A percentile compares a stretch with the other conserved stretches of the same genome.
phyloP scores from a whole-genome alignment of 202 grass and related monocot genomes.

The Zoysia matrella region DNA sequence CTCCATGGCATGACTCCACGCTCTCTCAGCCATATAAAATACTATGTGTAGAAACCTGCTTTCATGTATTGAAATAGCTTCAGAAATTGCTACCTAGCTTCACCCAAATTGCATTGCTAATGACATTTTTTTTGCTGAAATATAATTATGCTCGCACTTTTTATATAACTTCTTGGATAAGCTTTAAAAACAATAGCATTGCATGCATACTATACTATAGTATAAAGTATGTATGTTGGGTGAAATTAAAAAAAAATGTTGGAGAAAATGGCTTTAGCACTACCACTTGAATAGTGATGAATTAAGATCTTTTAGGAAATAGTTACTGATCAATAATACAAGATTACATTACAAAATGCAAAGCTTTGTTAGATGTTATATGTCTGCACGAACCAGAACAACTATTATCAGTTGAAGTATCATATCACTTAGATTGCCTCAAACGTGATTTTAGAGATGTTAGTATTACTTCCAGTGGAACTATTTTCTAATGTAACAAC shows the following conservation, averaged over 20 bases:
- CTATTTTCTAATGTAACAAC: not conserved
- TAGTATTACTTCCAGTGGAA: not conserved
- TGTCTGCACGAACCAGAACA: not conserved
- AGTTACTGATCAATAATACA: not conserved
- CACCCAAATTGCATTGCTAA: not conserved
- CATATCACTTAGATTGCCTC: not conserved
- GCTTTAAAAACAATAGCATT: not conserved
- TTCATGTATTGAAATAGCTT: constrained; percentile 37
- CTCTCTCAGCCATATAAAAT: constrained; percentile 95
- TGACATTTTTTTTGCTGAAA: not conserved
- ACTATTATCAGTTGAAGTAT: not conserved
- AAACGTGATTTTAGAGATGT: no score
- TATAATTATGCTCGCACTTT: not conserved
- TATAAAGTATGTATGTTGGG: constrained; percentile 11
- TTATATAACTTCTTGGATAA: not conserved
- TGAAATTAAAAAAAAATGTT: constrained; percentile 9
- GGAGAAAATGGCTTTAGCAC: not conserved
- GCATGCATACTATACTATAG: constrained; percentile 5
- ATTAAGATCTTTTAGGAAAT: not conserved
- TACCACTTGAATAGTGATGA: constrained; percentile 4
- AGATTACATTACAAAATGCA: not conserved
- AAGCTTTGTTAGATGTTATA: constrained; percentile 6
- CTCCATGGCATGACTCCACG: constrained; percentile 99
- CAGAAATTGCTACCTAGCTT: constrained; percentile 15
- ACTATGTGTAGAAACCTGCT: constrained; percentile 87